Base-by-base conservation (phyloP, 2,329 filamentous ascomycete species). In the Phyllosticta citrichinensis region DNA sequence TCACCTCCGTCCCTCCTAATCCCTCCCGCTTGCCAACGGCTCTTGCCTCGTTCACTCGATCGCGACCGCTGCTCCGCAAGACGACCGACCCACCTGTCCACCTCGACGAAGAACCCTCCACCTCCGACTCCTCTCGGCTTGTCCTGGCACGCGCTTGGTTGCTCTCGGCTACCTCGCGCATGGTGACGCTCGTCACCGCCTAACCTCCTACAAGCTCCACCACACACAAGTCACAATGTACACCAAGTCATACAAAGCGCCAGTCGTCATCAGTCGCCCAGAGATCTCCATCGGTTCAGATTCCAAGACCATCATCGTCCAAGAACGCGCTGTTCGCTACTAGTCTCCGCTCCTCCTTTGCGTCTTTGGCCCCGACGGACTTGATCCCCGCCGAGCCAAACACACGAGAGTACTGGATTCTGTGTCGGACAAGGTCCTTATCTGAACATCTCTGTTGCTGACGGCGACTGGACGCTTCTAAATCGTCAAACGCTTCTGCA, bases 211-310 rank as follows among this genome's bases (percentile, higher is more conserved):
- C 63, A 63, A 65, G 65, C 64, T 63, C 56, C 63, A 61, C 35
- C 58, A 54, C 64, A 54, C 64, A 63, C 65, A 60, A 65, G 65
- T 66, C 73, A 72, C 67, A 67, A 75, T 75, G 73, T 66, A 67
- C 68, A 66, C 66, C 66, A 66, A 67, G 64, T 66, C 66, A 67
- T 64, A 66, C 64, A 61, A 62, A 63, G 65, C 65, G 67, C 68
- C 73, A 74, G 71, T 74, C 74, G 74, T 75, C 73, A 74, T 68
- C 70, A 69, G 73, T 74, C 73, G 70, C 73, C 73, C 74, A 73
- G 71, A 68, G 68, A 66, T 71, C 69, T 71, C 70, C 71, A 68
- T 58, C 62, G 63, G 64, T 68, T 67, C 66, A 64, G 66, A 66
- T 70, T 72, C 71, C 73, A 75, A 75, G 72, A 66, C 71, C 70